Conservation (phyloP, 805 yeast genomes). For the Candida ovalis region DNA sequence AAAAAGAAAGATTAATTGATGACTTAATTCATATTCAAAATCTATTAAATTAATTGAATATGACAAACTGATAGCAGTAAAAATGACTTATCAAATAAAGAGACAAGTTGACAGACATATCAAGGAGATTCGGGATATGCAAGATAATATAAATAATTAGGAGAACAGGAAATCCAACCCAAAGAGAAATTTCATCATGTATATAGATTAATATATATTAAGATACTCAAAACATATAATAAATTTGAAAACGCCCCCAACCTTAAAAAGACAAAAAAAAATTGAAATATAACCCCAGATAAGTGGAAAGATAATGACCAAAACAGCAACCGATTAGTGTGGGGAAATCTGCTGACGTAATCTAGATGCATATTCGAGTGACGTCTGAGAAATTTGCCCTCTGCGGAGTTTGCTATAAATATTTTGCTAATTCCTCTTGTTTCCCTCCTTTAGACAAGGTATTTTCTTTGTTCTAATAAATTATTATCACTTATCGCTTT, state of each 20-base stretch:
- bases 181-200: not conserved
- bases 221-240: too few species aligned
- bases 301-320: not conserved
- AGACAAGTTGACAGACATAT: not conserved
- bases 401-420: not conserved
- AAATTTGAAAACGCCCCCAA: too few species aligned
- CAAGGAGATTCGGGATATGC: too few species aligned
- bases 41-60: not conserved
- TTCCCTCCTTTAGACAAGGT: too few species aligned
- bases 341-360: not conserved
- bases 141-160: not conserved
- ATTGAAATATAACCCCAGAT: not conserved
- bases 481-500: not conserved
- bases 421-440: not conserved
- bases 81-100: not conserved
- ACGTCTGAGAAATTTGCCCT: not conserved
- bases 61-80: not conserved
- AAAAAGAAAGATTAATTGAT: conserved; percentile 10
- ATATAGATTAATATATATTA: too few species aligned
- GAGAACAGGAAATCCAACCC: not conserved
- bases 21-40: conserved; percentile 2
- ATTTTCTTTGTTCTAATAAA: not conserved
- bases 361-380: not conserved
- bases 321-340: not conserved
- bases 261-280: too few species aligned